Evolutionary conservation across 495 filamentous ascomycete species (phyloP).

Genomic region (Paragyromitra xinjiangensis): DNA sequence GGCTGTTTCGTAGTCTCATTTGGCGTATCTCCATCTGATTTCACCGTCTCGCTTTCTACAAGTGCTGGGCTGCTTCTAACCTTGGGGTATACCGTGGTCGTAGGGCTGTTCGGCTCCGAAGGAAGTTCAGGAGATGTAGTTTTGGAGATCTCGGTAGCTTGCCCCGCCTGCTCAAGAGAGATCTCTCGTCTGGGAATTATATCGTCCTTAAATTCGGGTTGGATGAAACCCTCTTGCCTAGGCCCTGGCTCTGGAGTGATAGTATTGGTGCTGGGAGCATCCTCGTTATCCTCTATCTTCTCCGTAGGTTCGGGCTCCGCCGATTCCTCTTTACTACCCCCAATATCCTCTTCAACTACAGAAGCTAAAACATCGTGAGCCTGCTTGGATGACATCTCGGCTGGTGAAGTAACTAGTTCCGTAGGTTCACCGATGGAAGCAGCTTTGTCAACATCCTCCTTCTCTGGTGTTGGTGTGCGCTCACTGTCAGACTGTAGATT

Average conservation of each 20-base stretch:
- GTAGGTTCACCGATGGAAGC: constrained; percentile 57
- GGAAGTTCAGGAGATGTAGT: constrained; percentile 22
- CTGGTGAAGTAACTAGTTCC: constrained; percentile 43
- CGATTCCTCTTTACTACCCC: constrained; percentile 43
- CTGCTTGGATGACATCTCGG: constrained; percentile 67
- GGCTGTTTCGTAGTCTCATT: constrained; percentile 30
- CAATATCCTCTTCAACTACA: constrained; percentile 72
- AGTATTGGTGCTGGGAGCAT: constrained; percentile 45
- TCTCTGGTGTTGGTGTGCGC: constrained; percentile 62
- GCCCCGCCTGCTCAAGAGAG: constrained; percentile 31
- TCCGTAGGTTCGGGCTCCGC: constrained; percentile 16
- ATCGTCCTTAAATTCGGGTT: constrained; percentile 32
- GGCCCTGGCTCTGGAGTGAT: constrained; percentile 38
- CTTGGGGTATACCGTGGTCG: constrained; percentile 34
- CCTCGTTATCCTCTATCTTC: constrained; percentile 42
- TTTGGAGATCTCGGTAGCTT: constrained; percentile 11
- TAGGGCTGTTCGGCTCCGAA: constrained; percentile 44
- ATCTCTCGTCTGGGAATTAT: constrained; percentile 42
- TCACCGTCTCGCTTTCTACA: constrained; percentile 39
- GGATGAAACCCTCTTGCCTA: constrained; percentile 19
- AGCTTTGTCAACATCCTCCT: constrained; percentile 59
- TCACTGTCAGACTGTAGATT: constrained; percentile 73
- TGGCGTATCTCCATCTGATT: constrained; percentile 44
- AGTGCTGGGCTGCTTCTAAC: constrained; percentile 39
- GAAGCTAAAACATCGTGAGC: constrained; percentile 74